These are phyloP conservation scores for Forsythia suspensa DNA, from an alignment of 257 asterid species.

Conservation along the genomic window DNA sequence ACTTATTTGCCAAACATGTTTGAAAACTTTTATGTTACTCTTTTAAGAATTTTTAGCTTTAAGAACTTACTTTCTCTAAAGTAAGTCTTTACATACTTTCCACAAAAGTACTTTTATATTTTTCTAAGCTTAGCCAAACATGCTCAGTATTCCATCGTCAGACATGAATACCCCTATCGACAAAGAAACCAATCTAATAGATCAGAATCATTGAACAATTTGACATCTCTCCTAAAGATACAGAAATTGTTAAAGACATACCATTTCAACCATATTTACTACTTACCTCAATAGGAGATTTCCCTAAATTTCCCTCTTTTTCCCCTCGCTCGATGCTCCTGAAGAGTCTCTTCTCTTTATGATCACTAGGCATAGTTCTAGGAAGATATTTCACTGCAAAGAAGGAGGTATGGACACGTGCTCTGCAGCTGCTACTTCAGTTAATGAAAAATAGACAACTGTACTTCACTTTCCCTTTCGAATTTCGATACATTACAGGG, in stretches of 20 bases:
- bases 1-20: neutral
- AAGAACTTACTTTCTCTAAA: too few relatives aligned
- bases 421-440: constrained; percentile 38
- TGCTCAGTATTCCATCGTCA: neutral
- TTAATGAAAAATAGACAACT: constrained; percentile 58
- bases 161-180: neutral
- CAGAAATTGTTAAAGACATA: neutral
- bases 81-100: too few relatives aligned
- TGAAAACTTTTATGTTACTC: neutral
- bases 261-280: neutral
- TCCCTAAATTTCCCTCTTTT: constrained; percentile 44
- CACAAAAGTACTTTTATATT: neutral
- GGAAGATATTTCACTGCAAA: constrained; percentile 63
- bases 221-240: neutral
- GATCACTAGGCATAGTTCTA: constrained; percentile 64
- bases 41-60: too few relatives aligned
- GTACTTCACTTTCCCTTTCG: constrained; percentile 45
- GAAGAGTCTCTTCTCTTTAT: constrained; percentile 62
- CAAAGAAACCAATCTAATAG: neutral
- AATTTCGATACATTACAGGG: constrained; percentile 56
- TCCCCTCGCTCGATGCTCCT: constrained; percentile 52
- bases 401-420: constrained; percentile 32
- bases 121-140: neutral
- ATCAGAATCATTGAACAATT: neutral
- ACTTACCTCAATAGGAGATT: constrained; percentile 52